Evolutionary conservation across 352 stramenopile genomes (phyloP), one percentile per base, ranked within the genome.

Genomic region (Elongisporangium senticosum): DNA sequence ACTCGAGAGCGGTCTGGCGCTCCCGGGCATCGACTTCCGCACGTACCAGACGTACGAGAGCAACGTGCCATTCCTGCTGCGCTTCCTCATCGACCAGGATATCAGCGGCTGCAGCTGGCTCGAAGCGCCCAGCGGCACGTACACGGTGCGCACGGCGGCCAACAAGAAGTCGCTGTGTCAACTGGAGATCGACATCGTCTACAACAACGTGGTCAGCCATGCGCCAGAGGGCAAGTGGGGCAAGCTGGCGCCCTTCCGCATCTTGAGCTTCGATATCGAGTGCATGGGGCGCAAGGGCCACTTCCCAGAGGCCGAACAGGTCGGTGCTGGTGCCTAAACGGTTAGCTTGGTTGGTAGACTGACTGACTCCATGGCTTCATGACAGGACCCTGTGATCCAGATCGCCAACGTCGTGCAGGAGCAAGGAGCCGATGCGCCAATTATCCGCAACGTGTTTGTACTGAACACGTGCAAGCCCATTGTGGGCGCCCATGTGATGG

Each of bases 231-330:
- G 96, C 40, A 72, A 97, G 67, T 99, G 96, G 96, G 93, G 88
- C 54, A 98, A 98, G 48, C 83, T 99, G 47, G 97, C 98, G 4
- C 97, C 97, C 4, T 86, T 99, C 51, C 90, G 98, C 47, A 97
- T 99, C 65, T 75, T 99, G 39, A 98, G 92, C 53, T 98, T 99
- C 55, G 98, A 99, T 82, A 99, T 99, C 66, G 98, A 99, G 77
- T 99, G 98, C 72, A 96, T 98, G 81, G 97, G 97, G 7, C 75
- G 97, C n/a, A 99, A 99, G 60, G 97, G 94, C 5, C 87, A 97
- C 58, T 98, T 97, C 55, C 88, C 89, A 17, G 88, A 93, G 49
- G 83, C 83, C 0, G 83, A 93, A 7, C 77, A 83, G 64, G 75
- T 82, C 19, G 17, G 60, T 59, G 15, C 22, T 56, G 15, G 4